A percentile compares a stretch with the other conserved stretches of the same genome.
Conservation (phyloP, 1,284 basidiomycete species). For the Cutaneotrichosporon curvatum region DNA sequence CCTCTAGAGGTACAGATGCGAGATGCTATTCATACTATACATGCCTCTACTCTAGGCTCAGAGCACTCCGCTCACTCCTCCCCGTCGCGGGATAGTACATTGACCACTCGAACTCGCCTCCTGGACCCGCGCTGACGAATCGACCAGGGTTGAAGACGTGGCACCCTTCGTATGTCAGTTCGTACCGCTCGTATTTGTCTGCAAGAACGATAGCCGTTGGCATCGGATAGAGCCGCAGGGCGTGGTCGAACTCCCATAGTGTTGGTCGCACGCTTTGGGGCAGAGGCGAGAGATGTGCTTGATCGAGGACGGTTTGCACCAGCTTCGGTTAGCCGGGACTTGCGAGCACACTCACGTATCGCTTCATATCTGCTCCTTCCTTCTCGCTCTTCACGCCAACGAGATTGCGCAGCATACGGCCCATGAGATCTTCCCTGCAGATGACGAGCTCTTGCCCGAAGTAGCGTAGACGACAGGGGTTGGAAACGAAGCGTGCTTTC, state of each 20-base stretch:
- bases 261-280: slow-evolving; percentile 77
- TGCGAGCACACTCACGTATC: slow-evolving; percentile 58
- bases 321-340: slow-evolving; percentile 52
- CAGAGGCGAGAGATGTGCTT: slow-evolving; percentile 82
- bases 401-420: slow-evolving; percentile 84
- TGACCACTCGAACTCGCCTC: slow-evolving; percentile 64
- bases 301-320: slow-evolving; percentile 86
- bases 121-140: slow-evolving; percentile 59
- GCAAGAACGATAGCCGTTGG: slow-evolving; percentile 92
- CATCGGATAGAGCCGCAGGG: slow-evolving; percentile 86
- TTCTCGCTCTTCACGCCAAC: slow-evolving; percentile 73
- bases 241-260: slow-evolving; percentile 84
- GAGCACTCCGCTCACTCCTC: slow-evolving; percentile 38
- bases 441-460: slow-evolving; percentile 94
- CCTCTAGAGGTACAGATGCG: not conserved
- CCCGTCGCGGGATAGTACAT: slow-evolving; percentile 65
- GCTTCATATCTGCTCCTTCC: slow-evolving; percentile 66
- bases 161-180: slow-evolving; percentile 94
- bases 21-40: not conserved
- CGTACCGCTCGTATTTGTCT: slow-evolving; percentile 93
- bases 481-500: slow-evolving; percentile 73
- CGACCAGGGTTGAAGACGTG: slow-evolving; percentile 98
- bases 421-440: slow-evolving; percentile 88
- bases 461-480: slow-evolving; percentile 91
- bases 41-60: slow-evolving; percentile 13